phyloP scores from a whole-genome alignment of 768 basidiomycete genomes.

The Pisolithus orientalis region DNA sequence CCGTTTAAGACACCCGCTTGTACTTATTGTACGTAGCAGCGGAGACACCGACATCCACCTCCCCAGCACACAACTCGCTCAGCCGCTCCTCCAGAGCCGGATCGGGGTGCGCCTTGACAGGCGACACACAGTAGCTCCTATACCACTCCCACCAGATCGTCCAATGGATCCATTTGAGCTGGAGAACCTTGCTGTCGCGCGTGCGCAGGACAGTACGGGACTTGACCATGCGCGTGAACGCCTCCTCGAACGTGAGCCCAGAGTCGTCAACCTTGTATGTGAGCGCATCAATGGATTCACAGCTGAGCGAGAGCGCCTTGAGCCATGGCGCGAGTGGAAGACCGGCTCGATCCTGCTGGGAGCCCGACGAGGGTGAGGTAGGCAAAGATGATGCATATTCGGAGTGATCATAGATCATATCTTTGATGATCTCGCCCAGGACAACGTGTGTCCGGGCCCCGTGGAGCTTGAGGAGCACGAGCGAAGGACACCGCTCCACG shows the following conservation, averaged over 20 bases:
- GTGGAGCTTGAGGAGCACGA: slow-evolving; percentile 24
- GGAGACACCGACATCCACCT: slow-evolving; percentile 27
- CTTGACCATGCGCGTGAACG: slow-evolving; percentile 16
- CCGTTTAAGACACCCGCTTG: slow-evolving; percentile 22
- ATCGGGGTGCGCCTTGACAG: slow-evolving; percentile 15
- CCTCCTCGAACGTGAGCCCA: slow-evolving; percentile 24
- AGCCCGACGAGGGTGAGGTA: background rate
- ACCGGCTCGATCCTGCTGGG: slow-evolving; percentile 10
- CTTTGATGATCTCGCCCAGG: slow-evolving; percentile 16
- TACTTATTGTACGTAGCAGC: slow-evolving; percentile 26
- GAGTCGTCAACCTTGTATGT: slow-evolving; percentile 14
- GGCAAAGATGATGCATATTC: background rate
- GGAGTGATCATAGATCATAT: slow-evolving; percentile 13
- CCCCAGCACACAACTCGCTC: slow-evolving; percentile 13
- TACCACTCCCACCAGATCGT: slow-evolving; percentile 27
- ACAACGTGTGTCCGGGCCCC: slow-evolving; percentile 16
- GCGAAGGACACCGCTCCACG: slow-evolving; percentile 23
- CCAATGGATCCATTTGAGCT: slow-evolving; percentile 26
- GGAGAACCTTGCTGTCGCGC: slow-evolving; percentile 19
- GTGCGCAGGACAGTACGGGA: slow-evolving; percentile 23
- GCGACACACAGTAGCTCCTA: slow-evolving; percentile 7
- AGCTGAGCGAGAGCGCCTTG: slow-evolving; percentile 25
- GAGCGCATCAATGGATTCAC: slow-evolving; percentile 20
- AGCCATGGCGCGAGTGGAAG: slow-evolving; percentile 23
- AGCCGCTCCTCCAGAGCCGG: slow-evolving; percentile 21